Evolutionary conservation across 805 yeast species (phyloP).

Genomic region (Candida insectalens): DNA sequence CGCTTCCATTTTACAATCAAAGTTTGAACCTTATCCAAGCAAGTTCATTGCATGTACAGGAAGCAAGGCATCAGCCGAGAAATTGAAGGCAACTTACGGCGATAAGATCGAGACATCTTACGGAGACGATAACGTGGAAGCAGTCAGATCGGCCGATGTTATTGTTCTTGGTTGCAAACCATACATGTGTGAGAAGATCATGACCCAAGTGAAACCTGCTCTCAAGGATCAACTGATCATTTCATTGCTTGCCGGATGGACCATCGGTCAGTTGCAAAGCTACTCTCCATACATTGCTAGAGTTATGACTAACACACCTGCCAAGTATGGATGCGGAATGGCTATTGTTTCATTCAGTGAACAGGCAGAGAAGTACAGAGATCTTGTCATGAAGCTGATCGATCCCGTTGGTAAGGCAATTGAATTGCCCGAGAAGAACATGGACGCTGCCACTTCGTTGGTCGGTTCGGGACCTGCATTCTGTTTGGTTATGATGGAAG

Average conservation of each 20-base stretch:
- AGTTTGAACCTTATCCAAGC: constrained; percentile 49
- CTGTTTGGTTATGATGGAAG: constrained; percentile 79
- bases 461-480: constrained; percentile 98
- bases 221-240: constrained; percentile 40
- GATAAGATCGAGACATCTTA: constrained; percentile 42
- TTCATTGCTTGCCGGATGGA: constrained; percentile 89
- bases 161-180: constrained; percentile 88
- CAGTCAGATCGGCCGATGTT: constrained; percentile 57
- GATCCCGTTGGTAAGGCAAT: constrained; percentile 59
- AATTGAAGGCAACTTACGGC: constrained; percentile 40
- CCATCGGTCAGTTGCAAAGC: constrained; percentile 54
- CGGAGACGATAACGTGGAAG: constrained; percentile 41
- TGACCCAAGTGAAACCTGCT: constrained; percentile 37
- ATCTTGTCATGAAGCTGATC: constrained; percentile 41
- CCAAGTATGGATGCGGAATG: constrained; percentile 86
- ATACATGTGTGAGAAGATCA: constrained; percentile 51
- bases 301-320: constrained; percentile 98
- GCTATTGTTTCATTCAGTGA: constrained; percentile 78
- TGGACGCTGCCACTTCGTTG: constrained; percentile 93
- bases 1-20: constrained; percentile 56
- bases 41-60: constrained; percentile 73
- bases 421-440: constrained; percentile 76
- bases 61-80: constrained; percentile 38
- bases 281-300: constrained; percentile 60
- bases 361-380: constrained; percentile 35